Percentiles rank a stretch among this genome's conserved stretches.
Conservation (phyloP, 805 yeast species). For the Dipodascus albidus region DNA sequence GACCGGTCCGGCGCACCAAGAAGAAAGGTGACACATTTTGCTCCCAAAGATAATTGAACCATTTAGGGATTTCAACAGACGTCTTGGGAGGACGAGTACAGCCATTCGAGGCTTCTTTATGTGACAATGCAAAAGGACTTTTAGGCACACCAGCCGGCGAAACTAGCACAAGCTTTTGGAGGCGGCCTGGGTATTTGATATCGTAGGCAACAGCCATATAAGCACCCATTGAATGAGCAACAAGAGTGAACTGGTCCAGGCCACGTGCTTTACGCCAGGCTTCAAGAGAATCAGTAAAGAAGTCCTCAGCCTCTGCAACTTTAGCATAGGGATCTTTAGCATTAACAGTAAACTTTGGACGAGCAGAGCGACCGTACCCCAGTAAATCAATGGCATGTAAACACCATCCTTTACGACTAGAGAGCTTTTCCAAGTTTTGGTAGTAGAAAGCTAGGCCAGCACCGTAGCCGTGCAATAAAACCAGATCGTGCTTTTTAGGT, state of each 20-base stretch:
- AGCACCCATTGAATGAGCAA: constrained; percentile 93
- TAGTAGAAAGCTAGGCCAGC: constrained; percentile 79
- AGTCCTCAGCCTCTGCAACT: constrained; percentile 41
- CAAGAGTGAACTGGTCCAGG: constrained; percentile 40
- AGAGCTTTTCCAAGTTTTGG: constrained; percentile 49
- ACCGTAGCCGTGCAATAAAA: constrained; percentile 86
- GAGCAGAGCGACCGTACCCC: constrained; percentile 83
- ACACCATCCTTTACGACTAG: constrained; percentile 39
- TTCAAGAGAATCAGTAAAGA: constrained; percentile 54
- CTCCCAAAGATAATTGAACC: constrained; percentile 80
- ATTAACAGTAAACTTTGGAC: constrained; percentile 46
- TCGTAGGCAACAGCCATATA: constrained; percentile 65
- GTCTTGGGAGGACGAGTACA: constrained; percentile 2
- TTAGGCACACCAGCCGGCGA: constrained; percentile 80
- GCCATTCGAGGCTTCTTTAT: constrained; percentile 15
- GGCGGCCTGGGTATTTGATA: constrained; percentile 44
- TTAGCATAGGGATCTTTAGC: constrained; percentile 23
- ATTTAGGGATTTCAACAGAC: constrained; percentile 46
- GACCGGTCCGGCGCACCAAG: constrained; percentile 65
- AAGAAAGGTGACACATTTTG: constrained; percentile 77
- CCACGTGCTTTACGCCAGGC: constrained; percentile 48
- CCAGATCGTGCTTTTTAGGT: constrained; percentile 41
- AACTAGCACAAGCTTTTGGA: constrained; percentile 60
- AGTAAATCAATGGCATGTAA: constrained; percentile 79
- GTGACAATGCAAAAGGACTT: constrained; percentile 31